Base-by-base conservation (phyloP, 257 asterid genomes). In the Dorcoceras hygrometricum region DNA sequence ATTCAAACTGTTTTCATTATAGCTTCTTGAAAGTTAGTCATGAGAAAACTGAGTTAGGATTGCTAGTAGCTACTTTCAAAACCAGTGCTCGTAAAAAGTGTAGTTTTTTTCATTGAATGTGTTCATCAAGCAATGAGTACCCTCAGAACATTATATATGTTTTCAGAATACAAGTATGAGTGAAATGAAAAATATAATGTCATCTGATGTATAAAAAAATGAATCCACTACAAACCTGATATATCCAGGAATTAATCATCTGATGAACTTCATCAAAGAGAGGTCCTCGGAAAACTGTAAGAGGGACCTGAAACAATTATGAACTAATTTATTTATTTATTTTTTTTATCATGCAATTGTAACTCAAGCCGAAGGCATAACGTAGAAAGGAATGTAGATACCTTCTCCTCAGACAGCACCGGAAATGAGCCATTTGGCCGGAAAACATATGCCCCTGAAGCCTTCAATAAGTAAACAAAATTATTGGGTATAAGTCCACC, bases 391-490 rank as follows among this genome's bases (percentile, higher is more conserved):
- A 51, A 46, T 16, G 54, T 5, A 55, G 43, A 19, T 74, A 87
- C 95, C 92, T 78, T 80, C 29, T 61, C 72, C 25, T 75, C 75
- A 19, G 82, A 59, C 57, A 71, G 65, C 46, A 85, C 66, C 51
- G 81, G 71, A 74, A 75, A 79, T 69, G 95, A 71, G 29, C 85
- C 86, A 70, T 81, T 87, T 68, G 95, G 95, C 27, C 91, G 88
- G 77, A 87, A 87, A 57, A 85, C 62, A 59, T 87, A 87, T 60
- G 95, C 95, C 72, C 95, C 95, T 77, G 92, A 80, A 23, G 92
- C 78, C 95, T 87, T 77, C 65, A 71, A 71, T n/a, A 68, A 61
- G 26, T 31, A 67, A 46, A 46, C 18, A 22, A 18, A 46, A 46
- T 46, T 46, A 46, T 18, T 18, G 54, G 18, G 18, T 57, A 51